phyloP scores from a whole-genome alignment of 1,284 basidiomycete genomes.

The Erythrobasidium hasegawianum region DNA sequence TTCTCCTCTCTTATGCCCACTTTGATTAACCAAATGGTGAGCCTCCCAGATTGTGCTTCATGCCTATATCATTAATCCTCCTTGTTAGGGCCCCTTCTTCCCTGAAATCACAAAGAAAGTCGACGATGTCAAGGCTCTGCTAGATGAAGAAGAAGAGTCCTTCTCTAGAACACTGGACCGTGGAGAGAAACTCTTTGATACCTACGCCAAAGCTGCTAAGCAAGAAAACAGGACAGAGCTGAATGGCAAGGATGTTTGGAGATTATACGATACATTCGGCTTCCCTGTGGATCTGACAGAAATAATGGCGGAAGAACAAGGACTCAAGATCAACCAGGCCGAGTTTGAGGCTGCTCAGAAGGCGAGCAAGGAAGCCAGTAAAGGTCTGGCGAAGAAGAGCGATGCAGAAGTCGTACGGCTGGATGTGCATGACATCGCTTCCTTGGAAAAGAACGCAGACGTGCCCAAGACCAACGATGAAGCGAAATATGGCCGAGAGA shows the following conservation, averaged over 20 bases:
- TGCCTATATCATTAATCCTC: slow-evolving; percentile 4
- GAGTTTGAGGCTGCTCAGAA: slow-evolving; percentile 89
- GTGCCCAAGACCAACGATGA: slow-evolving; percentile 94
- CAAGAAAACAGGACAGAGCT: slow-evolving; percentile 66
- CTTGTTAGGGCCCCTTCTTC: slow-evolving; percentile 73
- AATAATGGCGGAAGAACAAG: slow-evolving; percentile 94
- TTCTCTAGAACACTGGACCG: slow-evolving; percentile 94
- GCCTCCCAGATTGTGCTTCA: slow-evolving; percentile 46
- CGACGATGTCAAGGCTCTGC: slow-evolving; percentile 85
- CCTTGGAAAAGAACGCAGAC: slow-evolving; percentile 70
- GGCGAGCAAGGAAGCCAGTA: slow-evolving; percentile 85
- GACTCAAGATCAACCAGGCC: slow-evolving; percentile 75
- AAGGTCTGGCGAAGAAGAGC: slow-evolving; percentile 66
- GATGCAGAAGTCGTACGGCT: slow-evolving; percentile 69
- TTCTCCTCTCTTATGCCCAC: slow-evolving; percentile 89
- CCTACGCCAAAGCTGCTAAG: slow-evolving; percentile 71
- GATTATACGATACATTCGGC: slow-evolving; percentile 95
- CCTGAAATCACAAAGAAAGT: slow-evolving; percentile 85
- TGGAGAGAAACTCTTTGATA: slow-evolving; percentile 93
- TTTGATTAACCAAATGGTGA: slow-evolving; percentile 80
- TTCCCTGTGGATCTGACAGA: slow-evolving; percentile 96
- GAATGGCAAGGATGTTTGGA: slow-evolving; percentile 90
- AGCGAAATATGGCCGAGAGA: slow-evolving; percentile 80
- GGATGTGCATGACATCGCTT: slow-evolving; percentile 91
- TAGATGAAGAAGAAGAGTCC: slow-evolving; percentile 95